Evolutionary conservation across 139 green algal species (phyloP).

Genomic region (Ulvella scutata): DNA sequence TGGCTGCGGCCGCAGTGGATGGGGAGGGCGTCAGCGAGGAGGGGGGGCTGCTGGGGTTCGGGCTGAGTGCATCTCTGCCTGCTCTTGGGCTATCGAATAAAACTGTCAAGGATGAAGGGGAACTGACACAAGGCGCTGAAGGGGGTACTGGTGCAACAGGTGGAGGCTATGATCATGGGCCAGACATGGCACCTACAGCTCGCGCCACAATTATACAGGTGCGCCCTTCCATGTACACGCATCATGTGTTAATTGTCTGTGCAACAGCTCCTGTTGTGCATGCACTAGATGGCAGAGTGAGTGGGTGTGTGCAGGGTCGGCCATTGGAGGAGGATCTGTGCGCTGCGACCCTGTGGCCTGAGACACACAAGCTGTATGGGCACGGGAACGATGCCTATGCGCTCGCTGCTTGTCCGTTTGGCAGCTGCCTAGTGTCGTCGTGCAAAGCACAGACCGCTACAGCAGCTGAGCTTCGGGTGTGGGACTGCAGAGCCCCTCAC

Average conservation of each 20-base stretch:
- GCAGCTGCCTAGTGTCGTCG: constrained; percentile 47
- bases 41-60: constrained; percentile 5
- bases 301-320: constrained; percentile 17
- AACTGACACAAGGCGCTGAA: not conserved
- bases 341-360: constrained; percentile 81
- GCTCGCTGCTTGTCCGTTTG: constrained; percentile 37
- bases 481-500: constrained; percentile 32
- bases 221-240: constrained; percentile 8
- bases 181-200: constrained; percentile 58
- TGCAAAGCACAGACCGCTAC: constrained; percentile 48
- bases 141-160: not conserved
- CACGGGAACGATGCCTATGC: constrained; percentile 83
- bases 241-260: not conserved
- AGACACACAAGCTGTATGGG: constrained; percentile 89
- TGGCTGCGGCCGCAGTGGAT: not conserved
- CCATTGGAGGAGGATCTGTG: constrained; percentile 88
- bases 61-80: constrained; percentile 51
- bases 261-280: not conserved
- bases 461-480: constrained; percentile 53
- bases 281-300: not conserved
- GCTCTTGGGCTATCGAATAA: constrained; percentile 93
- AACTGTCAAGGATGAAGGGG: constrained; percentile 34
- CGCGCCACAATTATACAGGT: constrained; percentile 27
- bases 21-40: not conserved
- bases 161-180: constrained; percentile 42